Percentiles rank a stretch among this genome's conserved stretches.
phyloP scores from a whole-genome alignment of 2,329 filamentous ascomycete genomes.

The Aureobasidium mangrovei region DNA sequence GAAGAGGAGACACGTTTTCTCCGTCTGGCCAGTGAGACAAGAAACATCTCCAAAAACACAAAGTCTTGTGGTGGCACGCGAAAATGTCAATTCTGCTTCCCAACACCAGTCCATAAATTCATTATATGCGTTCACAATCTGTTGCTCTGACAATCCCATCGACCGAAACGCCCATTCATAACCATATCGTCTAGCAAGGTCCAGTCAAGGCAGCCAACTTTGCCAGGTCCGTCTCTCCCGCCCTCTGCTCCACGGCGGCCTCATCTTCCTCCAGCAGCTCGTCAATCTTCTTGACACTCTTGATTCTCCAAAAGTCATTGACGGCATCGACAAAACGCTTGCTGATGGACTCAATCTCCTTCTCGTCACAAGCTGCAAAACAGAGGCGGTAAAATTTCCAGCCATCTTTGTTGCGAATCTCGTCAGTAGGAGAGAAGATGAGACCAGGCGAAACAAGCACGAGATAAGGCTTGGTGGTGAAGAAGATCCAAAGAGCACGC shows the following conservation, averaged over 20 bases:
- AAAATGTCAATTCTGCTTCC: too few relatives aligned
- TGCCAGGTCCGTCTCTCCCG: not conserved
- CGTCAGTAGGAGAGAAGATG: conserved; percentile 62
- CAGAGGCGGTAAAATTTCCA: conserved; percentile 72
- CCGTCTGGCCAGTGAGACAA: too few relatives aligned
- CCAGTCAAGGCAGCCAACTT: conserved; percentile 9
- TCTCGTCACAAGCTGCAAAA: conserved; percentile 74
- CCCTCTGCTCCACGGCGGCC: conserved; percentile 9
- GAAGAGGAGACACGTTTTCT: too few relatives aligned
- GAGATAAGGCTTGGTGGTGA: conserved; percentile 59
- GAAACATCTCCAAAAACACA: too few relatives aligned
- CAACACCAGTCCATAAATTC: too few relatives aligned
- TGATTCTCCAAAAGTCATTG: conserved; percentile 68
- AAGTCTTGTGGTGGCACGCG: too few relatives aligned
- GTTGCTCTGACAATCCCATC: too few relatives aligned
- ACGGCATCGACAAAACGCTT: conserved; percentile 60
- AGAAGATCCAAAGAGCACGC: conserved; percentile 60
- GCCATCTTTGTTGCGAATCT: conserved; percentile 49
- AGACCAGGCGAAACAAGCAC: conserved; percentile 62
- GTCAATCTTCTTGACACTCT: conserved; percentile 57
- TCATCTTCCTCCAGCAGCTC: conserved; percentile 43
- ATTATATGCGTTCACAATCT: too few relatives aligned
- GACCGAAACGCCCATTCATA: too few relatives aligned
- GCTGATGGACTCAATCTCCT: conserved; percentile 55
- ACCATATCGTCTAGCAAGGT: conserved; percentile 2